Conservation (phyloP, 2,329 filamentous ascomycete genomes). For the Monosporascus sp. region DNA sequence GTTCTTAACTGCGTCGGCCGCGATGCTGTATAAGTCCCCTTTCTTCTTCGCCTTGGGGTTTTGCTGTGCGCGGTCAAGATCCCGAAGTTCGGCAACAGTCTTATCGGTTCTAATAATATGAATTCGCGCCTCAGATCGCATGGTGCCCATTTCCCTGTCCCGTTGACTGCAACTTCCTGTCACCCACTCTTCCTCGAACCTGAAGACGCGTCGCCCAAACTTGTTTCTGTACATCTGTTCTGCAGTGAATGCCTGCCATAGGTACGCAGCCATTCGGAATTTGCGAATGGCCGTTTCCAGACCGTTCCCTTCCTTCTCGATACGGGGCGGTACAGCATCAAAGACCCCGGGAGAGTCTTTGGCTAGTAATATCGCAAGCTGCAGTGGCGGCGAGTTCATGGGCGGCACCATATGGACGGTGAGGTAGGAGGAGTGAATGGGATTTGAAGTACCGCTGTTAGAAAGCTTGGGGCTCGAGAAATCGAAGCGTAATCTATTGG, state of each 20-base stretch:
- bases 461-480: conserved; percentile 80
- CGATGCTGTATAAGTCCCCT: conserved; percentile 71
- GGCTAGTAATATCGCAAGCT: conserved; percentile 81
- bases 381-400: conserved; percentile 73
- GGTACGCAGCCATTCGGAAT: conserved; percentile 89
- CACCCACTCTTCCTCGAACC: conserved; percentile 94
- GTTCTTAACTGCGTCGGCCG: conserved; percentile 69
- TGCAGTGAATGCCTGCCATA: conserved; percentile 95
- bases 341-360: conserved; percentile 85
- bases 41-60: conserved; percentile 63
- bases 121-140: conserved; percentile 87
- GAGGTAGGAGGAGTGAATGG: conserved; percentile 72
- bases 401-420: conserved; percentile 83
- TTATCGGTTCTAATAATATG: conserved; percentile 80
- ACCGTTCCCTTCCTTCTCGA: conserved; percentile 75
- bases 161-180: conserved; percentile 72
- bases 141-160: conserved; percentile 64
- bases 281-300: conserved; percentile 79
- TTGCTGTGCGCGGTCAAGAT: conserved; percentile 75
- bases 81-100: conserved; percentile 77
- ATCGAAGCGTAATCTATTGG: conserved; percentile 83
- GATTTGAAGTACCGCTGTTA: conserved; percentile 60
- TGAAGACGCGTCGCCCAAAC: conserved; percentile 78
- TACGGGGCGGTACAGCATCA: conserved; percentile 72
- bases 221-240: conserved; percentile 94